phyloP scores from a whole-genome alignment of 148 eudicot species.

The Camellia sinensis region DNA sequence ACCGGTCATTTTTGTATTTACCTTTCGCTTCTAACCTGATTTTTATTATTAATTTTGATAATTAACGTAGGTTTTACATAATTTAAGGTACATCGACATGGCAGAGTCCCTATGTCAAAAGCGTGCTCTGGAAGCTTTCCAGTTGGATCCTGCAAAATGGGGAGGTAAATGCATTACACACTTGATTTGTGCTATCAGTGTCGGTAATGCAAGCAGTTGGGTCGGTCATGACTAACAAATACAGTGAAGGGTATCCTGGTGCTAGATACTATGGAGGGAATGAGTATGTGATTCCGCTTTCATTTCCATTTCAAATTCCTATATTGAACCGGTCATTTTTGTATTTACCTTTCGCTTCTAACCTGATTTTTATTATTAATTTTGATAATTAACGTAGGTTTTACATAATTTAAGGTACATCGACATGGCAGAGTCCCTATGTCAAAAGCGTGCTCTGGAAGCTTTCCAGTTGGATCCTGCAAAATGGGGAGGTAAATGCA shows the following conservation, averaged over 20 bases:
- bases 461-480: constrained; percentile 93
- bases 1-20: background rate
- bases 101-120: constrained; percentile 94
- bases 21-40: background rate
- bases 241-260: constrained; percentile 99
- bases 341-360: background rate
- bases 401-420: constrained; percentile 51
- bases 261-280: constrained; percentile 99
- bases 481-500: constrained; percentile 91
- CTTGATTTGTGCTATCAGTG: constrained; percentile 9
- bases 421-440: constrained; percentile 94
- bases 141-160: constrained; percentile 97
- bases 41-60: background rate
- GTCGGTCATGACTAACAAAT: constrained; percentile 97
- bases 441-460: constrained; percentile 97
- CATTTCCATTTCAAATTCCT: background rate
- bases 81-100: constrained; percentile 84
- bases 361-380: background rate
- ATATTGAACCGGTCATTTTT: background rate
- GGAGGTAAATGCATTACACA: constrained; percentile 57
- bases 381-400: background rate
- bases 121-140: constrained; percentile 93
- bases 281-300: constrained; percentile 54
- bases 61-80: background rate
- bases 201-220: constrained; percentile 99